A percentile compares a stretch with the other conserved stretches of the same genome.
Conservation (phyloP, 1,139 yeast species). For the Protomyces macrosporus region DNA sequence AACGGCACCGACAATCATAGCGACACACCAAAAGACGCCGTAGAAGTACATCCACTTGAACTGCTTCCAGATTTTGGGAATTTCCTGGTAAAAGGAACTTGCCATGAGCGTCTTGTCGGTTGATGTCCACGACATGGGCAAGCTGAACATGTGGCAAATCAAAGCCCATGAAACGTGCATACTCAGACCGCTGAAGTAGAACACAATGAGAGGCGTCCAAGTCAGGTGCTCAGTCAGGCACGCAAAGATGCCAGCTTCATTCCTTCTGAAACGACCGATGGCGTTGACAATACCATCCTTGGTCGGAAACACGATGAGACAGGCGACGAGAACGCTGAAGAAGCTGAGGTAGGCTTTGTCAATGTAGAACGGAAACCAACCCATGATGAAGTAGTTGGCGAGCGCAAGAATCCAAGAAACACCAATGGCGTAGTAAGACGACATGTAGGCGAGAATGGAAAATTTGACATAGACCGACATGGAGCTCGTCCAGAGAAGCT, state of each 20-base stretch:
- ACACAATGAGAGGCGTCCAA: slow-evolving; percentile 25
- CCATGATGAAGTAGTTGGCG: slow-evolving; percentile 27
- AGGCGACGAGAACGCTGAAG: slow-evolving; percentile 24
- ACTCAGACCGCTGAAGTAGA: slow-evolving; percentile 29
- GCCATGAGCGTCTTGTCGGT: slow-evolving; percentile 29
- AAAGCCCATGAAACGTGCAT: slow-evolving; percentile 27
- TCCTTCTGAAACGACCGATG: slow-evolving; percentile 23
- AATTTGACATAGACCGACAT: slow-evolving; percentile 28
- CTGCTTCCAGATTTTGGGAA: slow-evolving; percentile 27
- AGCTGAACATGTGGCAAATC: slow-evolving; percentile 28
- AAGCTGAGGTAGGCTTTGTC: slow-evolving; percentile 28
- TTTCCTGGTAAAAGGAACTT: slow-evolving; percentile 28
- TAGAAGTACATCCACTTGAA: slow-evolving; percentile 5
- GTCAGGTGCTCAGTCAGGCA: slow-evolving; percentile 21
- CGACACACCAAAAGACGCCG: not conserved
- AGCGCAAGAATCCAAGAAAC: slow-evolving; percentile 23
- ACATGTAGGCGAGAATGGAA: slow-evolving; percentile 28
- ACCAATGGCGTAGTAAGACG: slow-evolving; percentile 29
- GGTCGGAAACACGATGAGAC: slow-evolving; percentile 26
- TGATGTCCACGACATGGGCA: slow-evolving; percentile 29
- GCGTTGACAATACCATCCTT: slow-evolving; percentile 28
- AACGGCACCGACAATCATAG: slow-evolving; percentile 15
- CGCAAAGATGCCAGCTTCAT: slow-evolving; percentile 16
- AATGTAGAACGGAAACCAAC: slow-evolving; percentile 27
- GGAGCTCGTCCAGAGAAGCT: slow-evolving; percentile 17